These are phyloP conservation scores for Gonapodya prolifera DNA, from an alignment of 192 early-diverging fungal species.

Conservation along the genomic window DNA sequence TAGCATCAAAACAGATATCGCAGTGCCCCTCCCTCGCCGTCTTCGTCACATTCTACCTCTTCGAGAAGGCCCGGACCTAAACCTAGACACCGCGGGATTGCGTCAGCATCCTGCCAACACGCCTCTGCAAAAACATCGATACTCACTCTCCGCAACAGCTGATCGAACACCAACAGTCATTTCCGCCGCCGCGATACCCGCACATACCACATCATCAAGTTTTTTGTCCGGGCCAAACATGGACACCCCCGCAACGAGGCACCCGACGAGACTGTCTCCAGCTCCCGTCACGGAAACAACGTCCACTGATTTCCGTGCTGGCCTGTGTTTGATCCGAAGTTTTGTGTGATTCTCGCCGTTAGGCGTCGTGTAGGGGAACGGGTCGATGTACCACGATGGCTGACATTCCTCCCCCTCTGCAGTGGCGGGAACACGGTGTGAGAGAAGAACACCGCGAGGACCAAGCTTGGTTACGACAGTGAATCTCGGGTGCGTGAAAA, in stretches of 20 bases:
- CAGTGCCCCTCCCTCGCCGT: background rate
- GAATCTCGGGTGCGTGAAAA: background rate
- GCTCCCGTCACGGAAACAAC: constrained; percentile 13
- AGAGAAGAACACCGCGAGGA: background rate
- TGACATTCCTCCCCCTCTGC: constrained; percentile 7
- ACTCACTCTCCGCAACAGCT: constrained; percentile 1
- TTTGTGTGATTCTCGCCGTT: constrained; percentile 1
- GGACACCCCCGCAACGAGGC: constrained; percentile 7
- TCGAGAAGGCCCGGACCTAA: background rate
- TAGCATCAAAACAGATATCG: background rate
- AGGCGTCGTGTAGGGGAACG: background rate
- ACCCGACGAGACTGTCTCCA: constrained; percentile 13
- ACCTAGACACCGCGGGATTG: too few species aligned
- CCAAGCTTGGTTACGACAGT: background rate
- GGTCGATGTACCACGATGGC: background rate
- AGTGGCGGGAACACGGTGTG: constrained; percentile 1
- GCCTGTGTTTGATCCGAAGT: background rate
- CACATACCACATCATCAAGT: background rate
- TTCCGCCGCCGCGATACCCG: background rate
- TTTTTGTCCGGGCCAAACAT: background rate
- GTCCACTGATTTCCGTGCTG: background rate
- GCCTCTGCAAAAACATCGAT: too few species aligned
- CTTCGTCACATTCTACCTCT: background rate
- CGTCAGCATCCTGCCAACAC: too few species aligned
- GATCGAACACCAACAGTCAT: background rate